Conservation (phyloP, 768 basidiomycete species). For the Daedalea quercina region DNA sequence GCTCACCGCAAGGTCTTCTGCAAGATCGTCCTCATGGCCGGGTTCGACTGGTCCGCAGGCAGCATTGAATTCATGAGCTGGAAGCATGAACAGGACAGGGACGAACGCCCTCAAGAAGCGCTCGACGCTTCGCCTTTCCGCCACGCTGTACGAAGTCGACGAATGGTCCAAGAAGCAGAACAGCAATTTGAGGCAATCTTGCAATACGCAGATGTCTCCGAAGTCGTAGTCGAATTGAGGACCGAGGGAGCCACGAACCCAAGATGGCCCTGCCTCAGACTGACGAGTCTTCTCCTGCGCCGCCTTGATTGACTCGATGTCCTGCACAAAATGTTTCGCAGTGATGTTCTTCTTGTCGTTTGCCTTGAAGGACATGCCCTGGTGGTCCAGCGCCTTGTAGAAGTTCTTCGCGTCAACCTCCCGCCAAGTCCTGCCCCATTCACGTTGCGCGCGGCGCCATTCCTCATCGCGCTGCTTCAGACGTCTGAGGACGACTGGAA, state of each 20-base stretch:
- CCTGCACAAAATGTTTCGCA: slow-evolving; percentile 71
- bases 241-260: slow-evolving; percentile 28
- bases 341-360: slow-evolving; percentile 95
- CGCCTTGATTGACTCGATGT: slow-evolving; percentile 66
- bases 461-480: slow-evolving; percentile 95
- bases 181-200: slow-evolving; percentile 86
- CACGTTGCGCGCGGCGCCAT: slow-evolving; percentile 89
- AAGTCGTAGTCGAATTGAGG: slow-evolving; percentile 79
- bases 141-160: slow-evolving; percentile 61
- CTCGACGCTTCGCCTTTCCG: slow-evolving; percentile 81
- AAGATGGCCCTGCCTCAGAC: not conserved
- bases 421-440: slow-evolving; percentile 96
- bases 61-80: slow-evolving; percentile 59
- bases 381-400: slow-evolving; percentile 95
- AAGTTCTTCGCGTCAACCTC: slow-evolving; percentile 97
- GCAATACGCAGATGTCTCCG: slow-evolving; percentile 71
- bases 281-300: slow-evolving; percentile 41
- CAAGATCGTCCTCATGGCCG: slow-evolving; percentile 28
- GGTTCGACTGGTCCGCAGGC: slow-evolving; percentile 52
- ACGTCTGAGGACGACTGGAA: slow-evolving; percentile 85
- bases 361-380: slow-evolving; percentile 89
- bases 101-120: slow-evolving; percentile 80
- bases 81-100: slow-evolving; percentile 71
- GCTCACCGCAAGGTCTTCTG: slow-evolving; percentile 18
- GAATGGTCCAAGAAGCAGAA: slow-evolving; percentile 89